A percentile compares a stretch with the other conserved stretches of the same genome.
Evolutionary conservation across 2,329 filamentous ascomycete genomes (phyloP).

Genomic region (Pestalotiopsis sp.): DNA sequence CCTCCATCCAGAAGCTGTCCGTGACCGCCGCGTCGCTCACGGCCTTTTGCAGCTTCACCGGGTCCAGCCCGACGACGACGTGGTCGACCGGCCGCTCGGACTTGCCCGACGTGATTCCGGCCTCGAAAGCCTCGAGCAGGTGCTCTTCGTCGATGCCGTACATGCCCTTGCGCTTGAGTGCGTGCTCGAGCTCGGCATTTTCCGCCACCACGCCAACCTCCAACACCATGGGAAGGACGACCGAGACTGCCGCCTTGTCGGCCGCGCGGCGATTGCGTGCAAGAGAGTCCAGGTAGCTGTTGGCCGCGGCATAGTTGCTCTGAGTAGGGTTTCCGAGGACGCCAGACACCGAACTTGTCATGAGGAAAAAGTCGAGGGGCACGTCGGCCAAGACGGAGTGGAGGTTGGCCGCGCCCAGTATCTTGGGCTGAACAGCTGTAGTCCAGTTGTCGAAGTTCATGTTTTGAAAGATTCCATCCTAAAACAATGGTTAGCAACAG

Average conservation of each 20-base stretch:
- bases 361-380: conserved; percentile 11
- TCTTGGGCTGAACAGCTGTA: conserved; percentile 2
- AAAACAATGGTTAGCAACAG: too few relatives aligned
- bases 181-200: conserved; percentile 21
- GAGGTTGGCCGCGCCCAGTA: conserved; percentile 4
- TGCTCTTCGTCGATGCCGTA: conserved; percentile 32
- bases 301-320: conserved; percentile 31
- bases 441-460: conserved; percentile 4
- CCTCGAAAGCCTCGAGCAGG: conserved; percentile 25
- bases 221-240: conserved; percentile 23
- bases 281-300: conserved; percentile 29
- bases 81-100: conserved; percentile 12
- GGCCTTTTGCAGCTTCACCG: conserved; percentile 18
- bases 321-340: conserved; percentile 26
- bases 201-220: conserved; percentile 24
- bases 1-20: conserved; percentile 24
- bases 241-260: conserved; percentile 1
- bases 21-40: conserved; percentile 12
- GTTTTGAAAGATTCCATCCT: neutral
- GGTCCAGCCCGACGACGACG: conserved; percentile 16
- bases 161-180: conserved; percentile 26
- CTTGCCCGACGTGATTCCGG: neutral
- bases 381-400: neutral
- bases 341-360: conserved; percentile 20
- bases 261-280: conserved; percentile 12